Evolutionary conservation across 148 eudicot species (phyloP), one percentile per base, ranked within the genome.

Genomic region (Simmondsia chinensis): DNA sequence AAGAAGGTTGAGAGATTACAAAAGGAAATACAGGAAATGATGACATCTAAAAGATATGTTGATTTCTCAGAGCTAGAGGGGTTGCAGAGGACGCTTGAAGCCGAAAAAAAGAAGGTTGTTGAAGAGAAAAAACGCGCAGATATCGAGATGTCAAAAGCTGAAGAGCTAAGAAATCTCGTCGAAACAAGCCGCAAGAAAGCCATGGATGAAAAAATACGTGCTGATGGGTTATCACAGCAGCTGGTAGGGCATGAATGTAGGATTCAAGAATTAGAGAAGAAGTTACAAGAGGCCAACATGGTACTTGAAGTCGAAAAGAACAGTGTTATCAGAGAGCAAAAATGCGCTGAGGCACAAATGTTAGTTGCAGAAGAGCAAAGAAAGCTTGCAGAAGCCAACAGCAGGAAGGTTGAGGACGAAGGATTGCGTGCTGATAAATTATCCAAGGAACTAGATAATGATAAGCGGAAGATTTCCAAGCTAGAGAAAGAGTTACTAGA

Each of bases 371-470:
- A 75, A 36, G 72, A 81, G 34, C 83, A 50, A 25, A 54, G 52
- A 33, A 63, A 65, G 60, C 39, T 48, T 46, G 69, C 76, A 15
- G 63, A 39, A 41, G 66, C 22, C 22, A 65, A 59, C 43, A 55
- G 60, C 45, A 71, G 50, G 56, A 64, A 45, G 50, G 69, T 67
- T 35, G 22, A 53, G 28, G 73, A 70, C 58, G 77, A 78, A 59
- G 69, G 64, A 32, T n/a, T 48, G 13, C 84, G 64, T 27, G 79
- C 81, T 38, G 84, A 77, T 66, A 52, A 53, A 48, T 50, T 77
- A 44, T 54, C 65, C 17, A 50, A 25, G 46, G 65, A 76, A 56
- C 57, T 87, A 22, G 78, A 69, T 33, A 44, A 39, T 33, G 34
- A 34, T 28, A 59, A 34, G 42, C 45, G 32, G 22, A 72, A 48